phyloP scores from a whole-genome alignment of 352 stramenopile species.

The Thraustochytrium striatum region DNA sequence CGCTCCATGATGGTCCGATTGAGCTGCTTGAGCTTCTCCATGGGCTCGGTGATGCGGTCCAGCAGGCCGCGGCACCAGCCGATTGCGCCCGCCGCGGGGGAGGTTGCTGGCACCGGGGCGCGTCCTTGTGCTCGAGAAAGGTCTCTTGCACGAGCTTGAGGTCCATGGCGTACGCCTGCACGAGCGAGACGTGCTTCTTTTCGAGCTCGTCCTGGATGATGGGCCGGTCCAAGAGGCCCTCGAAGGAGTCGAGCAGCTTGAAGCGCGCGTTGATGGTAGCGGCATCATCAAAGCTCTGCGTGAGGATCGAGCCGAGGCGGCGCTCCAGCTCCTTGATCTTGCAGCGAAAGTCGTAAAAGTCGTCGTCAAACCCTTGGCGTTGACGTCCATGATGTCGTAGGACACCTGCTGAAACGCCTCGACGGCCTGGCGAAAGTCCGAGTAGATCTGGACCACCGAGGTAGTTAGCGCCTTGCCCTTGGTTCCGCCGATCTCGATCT shows the following conservation, averaged over 20 bases:
- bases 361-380: constrained; percentile 90
- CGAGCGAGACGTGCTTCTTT: constrained; percentile 92
- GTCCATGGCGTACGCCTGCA: constrained; percentile 91
- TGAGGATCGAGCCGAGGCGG: constrained; percentile 89
- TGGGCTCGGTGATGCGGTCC: constrained; percentile 91
- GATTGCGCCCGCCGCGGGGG: constrained; percentile 86
- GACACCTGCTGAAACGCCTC: constrained; percentile 90
- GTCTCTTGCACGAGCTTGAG: constrained; percentile 94
- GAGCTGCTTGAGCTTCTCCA: constrained; percentile 91
- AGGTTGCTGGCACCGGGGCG: constrained; percentile 90
- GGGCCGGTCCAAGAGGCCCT: constrained; percentile 84
- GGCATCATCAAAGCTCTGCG: constrained; percentile 92
- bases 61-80: constrained; percentile 92
- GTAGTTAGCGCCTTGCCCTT: constrained; percentile 84
- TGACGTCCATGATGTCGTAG: constrained; percentile 97
- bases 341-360: constrained; percentile 94
- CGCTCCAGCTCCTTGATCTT: constrained; percentile 97
- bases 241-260: constrained; percentile 94
- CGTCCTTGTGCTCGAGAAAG: constrained; percentile 86
- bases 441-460: constrained; percentile 88
- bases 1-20: constrained; percentile 94
- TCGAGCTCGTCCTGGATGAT: constrained; percentile 95
- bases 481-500: constrained; percentile 77
- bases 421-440: constrained; percentile 88
- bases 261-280: constrained; percentile 94